These are phyloP conservation scores for Amanita brunnescens DNA, from an alignment of 768 basidiomycete genomes.

Conservation along the genomic window DNA sequence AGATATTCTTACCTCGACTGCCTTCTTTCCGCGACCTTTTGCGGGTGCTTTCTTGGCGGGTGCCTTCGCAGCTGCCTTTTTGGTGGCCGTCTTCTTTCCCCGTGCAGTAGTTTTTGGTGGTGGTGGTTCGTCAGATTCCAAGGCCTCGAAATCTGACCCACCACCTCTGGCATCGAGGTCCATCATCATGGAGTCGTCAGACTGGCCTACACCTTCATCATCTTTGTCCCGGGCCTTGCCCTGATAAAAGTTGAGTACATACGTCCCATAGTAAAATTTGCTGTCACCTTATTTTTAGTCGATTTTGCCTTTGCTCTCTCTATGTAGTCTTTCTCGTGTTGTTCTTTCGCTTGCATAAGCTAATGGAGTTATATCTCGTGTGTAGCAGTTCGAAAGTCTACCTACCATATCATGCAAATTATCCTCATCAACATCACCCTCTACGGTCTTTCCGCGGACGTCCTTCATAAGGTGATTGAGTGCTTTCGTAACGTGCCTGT, in stretches of 20 bases:
- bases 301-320: constrained; percentile 33
- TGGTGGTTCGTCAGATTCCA: constrained; percentile 37
- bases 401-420: constrained; percentile 70
- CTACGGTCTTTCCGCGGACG: constrained; percentile 39
- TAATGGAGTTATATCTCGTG: constrained; percentile 18
- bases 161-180: constrained; percentile 48
- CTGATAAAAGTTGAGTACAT: not conserved
- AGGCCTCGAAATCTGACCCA: constrained; percentile 46
- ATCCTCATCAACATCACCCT: constrained; percentile 60
- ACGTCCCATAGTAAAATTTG: not conserved
- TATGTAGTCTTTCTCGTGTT: constrained; percentile 54
- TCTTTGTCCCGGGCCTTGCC: constrained; percentile 45
- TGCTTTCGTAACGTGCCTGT: constrained; percentile 57
- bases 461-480: constrained; percentile 58
- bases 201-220: constrained; percentile 34
- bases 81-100: constrained; percentile 17
- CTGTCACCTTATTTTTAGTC: constrained; percentile 35
- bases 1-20: constrained; percentile 21
- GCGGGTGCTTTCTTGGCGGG: constrained; percentile 33
- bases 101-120: constrained; percentile 26
- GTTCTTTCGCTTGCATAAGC: constrained; percentile 64
- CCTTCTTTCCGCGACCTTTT: constrained; percentile 49
- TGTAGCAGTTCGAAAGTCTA: constrained; percentile 21
- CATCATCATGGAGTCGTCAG: constrained; percentile 76
- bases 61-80: constrained; percentile 21